A percentile compares a stretch with the other conserved stretches of the same genome.
phyloP scores from a whole-genome alignment of 169 alveolate species.

The Plasmodium falciparum region DNA sequence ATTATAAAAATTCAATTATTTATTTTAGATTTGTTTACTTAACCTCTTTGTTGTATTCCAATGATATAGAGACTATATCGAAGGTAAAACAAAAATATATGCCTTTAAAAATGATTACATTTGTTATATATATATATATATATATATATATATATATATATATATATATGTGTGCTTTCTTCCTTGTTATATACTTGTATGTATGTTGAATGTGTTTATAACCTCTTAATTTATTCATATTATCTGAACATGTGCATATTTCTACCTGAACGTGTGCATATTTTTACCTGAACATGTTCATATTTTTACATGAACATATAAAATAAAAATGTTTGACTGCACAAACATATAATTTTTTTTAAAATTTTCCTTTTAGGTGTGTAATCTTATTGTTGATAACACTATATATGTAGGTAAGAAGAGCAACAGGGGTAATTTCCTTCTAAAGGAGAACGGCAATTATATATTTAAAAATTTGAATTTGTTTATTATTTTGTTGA shows the following conservation, averaged over 20 bases:
- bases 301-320: too few species aligned
- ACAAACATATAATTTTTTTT: background rate
- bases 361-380: constrained; percentile 18
- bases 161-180: background rate
- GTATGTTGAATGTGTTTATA: background rate
- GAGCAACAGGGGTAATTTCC: constrained; percentile 58
- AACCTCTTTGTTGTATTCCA: constrained; percentile 48
- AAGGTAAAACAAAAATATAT: constrained; percentile 17
- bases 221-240: too few species aligned
- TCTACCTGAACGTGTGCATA: too few species aligned
- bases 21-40: constrained; percentile 52
- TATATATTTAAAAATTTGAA: constrained; percentile 57
- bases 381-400: constrained; percentile 42
- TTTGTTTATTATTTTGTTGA: constrained; percentile 40
- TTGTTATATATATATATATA: background rate
- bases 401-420: constrained; percentile 57
- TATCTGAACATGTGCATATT: too few species aligned
- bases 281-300: too few species aligned
- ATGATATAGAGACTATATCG: constrained; percentile 44
- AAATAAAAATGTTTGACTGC: background rate
- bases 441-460: constrained; percentile 41
- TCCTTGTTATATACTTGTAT: background rate
- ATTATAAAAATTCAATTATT: constrained; percentile 41
- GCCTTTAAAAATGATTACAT: too few species aligned
- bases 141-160: background rate